Conservation (phyloP, 345 rosid species). For the Euphorbia lathyris region DNA sequence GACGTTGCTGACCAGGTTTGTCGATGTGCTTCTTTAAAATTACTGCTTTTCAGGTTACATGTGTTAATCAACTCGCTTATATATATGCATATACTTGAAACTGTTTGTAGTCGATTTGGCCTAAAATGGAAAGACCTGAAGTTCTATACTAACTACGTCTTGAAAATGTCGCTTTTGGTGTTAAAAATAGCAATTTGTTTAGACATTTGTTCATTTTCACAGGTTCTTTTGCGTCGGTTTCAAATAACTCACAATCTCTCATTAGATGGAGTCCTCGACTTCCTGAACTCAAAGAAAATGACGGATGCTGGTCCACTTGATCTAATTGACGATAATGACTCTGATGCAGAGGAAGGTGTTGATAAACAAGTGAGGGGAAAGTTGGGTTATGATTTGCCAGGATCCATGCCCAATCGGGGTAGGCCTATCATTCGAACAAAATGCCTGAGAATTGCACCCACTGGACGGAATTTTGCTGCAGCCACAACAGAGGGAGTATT, state of each 20-base stretch:
- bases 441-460: conserved; percentile 84
- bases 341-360: conserved; percentile 80
- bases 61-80: not conserved
- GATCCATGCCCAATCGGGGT: conserved; percentile 77
- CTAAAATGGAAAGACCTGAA: not conserved
- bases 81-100: not conserved
- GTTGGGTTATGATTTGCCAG: conserved; percentile 82
- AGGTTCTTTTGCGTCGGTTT: conserved; percentile 84
- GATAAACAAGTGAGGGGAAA: conserved; percentile 72
- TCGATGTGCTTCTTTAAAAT: conserved; percentile 1
- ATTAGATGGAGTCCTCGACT: conserved; percentile 92
- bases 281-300: conserved; percentile 89
- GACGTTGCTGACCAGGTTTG: conserved; percentile 95
- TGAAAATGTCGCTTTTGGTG: not conserved
- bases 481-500: conserved; percentile 98
- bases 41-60: not conserved
- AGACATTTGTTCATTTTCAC: conserved; percentile 13
- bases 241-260: conserved; percentile 84
- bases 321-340: conserved; percentile 78
- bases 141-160: not conserved
- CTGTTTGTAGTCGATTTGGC: no score
- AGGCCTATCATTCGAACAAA: conserved; percentile 79
- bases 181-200: not conserved
- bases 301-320: conserved; percentile 94
- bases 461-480: conserved; percentile 86